phyloP scores from a whole-genome alignment of 371 early-diverging fungal genomes.

The Dichotomocladium elegans region DNA sequence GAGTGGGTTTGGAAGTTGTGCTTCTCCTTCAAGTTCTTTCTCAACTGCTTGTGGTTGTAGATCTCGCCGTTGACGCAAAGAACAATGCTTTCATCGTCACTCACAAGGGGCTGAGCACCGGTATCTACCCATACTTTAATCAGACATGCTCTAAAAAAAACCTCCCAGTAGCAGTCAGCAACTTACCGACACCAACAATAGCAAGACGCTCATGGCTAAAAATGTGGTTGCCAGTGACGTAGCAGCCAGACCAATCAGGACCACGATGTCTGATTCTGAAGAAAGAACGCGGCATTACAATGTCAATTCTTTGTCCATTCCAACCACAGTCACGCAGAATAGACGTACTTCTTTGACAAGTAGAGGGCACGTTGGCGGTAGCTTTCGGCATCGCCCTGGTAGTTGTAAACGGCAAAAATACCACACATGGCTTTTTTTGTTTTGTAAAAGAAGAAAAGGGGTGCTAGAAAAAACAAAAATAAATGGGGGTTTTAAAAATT shows the following conservation, averaged over 20 bases:
- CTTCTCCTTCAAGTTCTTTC: slow-evolving; percentile 69
- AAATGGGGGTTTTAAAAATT: neutral
- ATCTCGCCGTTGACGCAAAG: slow-evolving; percentile 96
- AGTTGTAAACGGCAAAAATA: slow-evolving; percentile 90
- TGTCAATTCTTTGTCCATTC: too few relatives aligned
- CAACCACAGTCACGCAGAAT: too few relatives aligned
- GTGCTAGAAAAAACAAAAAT: slow-evolving; percentile 1
- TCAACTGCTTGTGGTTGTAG: slow-evolving; percentile 92
- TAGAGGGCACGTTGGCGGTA: slow-evolving; percentile 81
- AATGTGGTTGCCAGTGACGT: slow-evolving; percentile 74
- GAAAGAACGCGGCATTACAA: too few relatives aligned
- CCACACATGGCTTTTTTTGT: too few relatives aligned
- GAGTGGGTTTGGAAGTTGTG: slow-evolving; percentile 88
- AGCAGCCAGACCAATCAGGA: slow-evolving; percentile 95
- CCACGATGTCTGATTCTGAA: slow-evolving; percentile 87
- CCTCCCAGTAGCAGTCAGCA: neutral
- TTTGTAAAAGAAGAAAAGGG: neutral
- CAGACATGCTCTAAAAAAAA: neutral
- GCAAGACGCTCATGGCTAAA: slow-evolving; percentile 95
- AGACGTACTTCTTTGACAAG: slow-evolving; percentile 80
- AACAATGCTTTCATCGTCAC: slow-evolving; percentile 77
- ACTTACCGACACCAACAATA: slow-evolving; percentile 92
- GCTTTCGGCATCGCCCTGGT: slow-evolving; percentile 68
- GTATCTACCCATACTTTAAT: slow-evolving; percentile 46
- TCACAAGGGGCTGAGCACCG: slow-evolving; percentile 94